Evolutionary conservation across 1,284 basidiomycete species (phyloP), one percentile per base, ranked within the genome.

Genomic region (Cutaneotrichosporon arboriforme): DNA sequence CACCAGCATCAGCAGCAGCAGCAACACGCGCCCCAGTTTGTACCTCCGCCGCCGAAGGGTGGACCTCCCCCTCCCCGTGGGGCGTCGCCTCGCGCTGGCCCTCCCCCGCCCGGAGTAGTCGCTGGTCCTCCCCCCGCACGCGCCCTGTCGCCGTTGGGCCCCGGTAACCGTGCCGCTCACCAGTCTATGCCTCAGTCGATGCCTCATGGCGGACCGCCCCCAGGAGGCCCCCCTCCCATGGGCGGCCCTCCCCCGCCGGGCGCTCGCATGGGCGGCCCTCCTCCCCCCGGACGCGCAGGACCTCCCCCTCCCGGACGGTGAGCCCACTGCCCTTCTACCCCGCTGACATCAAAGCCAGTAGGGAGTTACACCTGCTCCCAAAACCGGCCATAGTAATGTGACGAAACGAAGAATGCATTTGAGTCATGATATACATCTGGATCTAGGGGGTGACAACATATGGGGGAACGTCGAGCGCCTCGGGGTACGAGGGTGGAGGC

Each of bases 71-170:
- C 62, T 13, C 52, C 59, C 15, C 57, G 60, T 49, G 65, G 60
- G 7, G 63, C 55, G 26, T 31, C 26, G 9, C 50, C 53, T 10
- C 51, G 59, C 45, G 64, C 58, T 13, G 67, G 69, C 38, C 79
- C 78, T 43, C 77, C 80, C 42, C 76, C 72, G 1, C 76, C 72
- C 2, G 67, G 75, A 34, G 78, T 77, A 18, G 69, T 77, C 20
- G 79, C 79, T 50, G 77, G 77, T 31, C 76, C 75, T n/a, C 77
- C 77, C 39, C 77, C 26, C 5, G 26, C 79, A 4, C 70, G 72
- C 15, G 75, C 76, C 23, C 61, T 70, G 38, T 73, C 74, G n/a
- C 77, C 76, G 4, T 54, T 66, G 10, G 64, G 68, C 34, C 63
- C 60, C 23, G 47, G 31, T n/a, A 62, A 52, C 10, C 46, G 55